Evolutionary conservation across 352 stramenopile genomes (phyloP), one percentile per base, ranked within the genome.

Genomic region (Phytopythium sindhum): DNA sequence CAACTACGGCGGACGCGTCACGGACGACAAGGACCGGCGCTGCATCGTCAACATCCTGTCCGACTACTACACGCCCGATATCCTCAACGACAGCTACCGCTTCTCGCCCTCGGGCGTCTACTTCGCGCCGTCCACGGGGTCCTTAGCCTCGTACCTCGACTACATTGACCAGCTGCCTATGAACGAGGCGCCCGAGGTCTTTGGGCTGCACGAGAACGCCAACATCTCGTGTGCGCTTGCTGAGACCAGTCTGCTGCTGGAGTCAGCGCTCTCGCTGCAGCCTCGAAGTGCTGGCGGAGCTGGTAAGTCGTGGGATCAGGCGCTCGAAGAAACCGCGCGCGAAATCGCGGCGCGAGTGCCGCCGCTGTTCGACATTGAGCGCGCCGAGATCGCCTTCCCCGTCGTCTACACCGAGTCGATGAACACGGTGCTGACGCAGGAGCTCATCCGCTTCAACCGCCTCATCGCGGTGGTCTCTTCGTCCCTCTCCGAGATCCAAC

Each of bases 1-100:
- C 73, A 98, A 98, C 79, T 98, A 98, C 67, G 95, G 95, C 45
- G 95, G 95, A 1, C 81, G 95, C 31, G 95, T 98, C 8, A 98
- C 95, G 7, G 95, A 98, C 67, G 93, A 97, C 70, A 97, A 97
- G 59, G 95, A 98, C 68, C 89, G 93, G 1, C 73, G 89, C 11
- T 93, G 85, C 44, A 89, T 95, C 31, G 78, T 93, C 54, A 95
- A 89, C 55, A 90, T 94, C 52, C 67, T 95, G 39, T 92, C 85
- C 31, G 82, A 94, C 57, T 95, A 96, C 57, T 96, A 93, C 67
- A 77, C 81, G 10, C 80, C 81, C 1, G 73, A 89, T 5, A 93
- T 97, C 33, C 72, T 96, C 10, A 68, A 66, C 10, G 85, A 96
- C 59, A 66, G 26, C 44, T 95, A 95, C 75, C 77, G 68, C 23